phyloP scores from a whole-genome alignment of 164 flowering plant species.

The Annona squamosa region DNA sequence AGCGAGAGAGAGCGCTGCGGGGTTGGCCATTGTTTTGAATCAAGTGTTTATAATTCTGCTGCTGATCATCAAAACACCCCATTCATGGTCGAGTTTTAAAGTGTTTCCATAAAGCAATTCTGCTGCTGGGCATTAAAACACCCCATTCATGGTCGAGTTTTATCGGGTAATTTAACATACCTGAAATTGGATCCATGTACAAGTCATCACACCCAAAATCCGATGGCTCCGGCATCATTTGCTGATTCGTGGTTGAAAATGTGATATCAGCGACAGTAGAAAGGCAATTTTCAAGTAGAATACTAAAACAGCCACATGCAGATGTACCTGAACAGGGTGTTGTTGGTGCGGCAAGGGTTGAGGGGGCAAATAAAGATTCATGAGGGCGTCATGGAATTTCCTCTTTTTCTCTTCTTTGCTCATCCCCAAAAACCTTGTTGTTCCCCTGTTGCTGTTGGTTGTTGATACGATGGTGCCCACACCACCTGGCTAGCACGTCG shows the following conservation, averaged over 20 bases:
- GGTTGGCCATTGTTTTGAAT: not conserved
- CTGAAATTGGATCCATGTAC: not conserved
- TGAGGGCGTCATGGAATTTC: slow-evolving; percentile 2
- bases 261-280: not conserved
- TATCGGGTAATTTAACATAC: not conserved
- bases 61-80: no score
- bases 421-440: not conserved
- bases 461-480: no score
- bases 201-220: not conserved
- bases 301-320: not conserved
- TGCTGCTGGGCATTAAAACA: no score
- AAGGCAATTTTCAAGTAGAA: not conserved
- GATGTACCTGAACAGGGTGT: no score
- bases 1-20: not conserved
- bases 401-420: not conserved
- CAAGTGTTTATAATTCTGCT: no score
- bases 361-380: slow-evolving; percentile 6
- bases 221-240: no score
- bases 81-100: no score
- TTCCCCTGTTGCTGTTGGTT: no score
- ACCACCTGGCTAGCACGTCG: no score
- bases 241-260: not conserved
- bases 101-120: no score
- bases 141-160: no score
- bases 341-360: not conserved